phyloP scores from a whole-genome alignment of 2,329 filamentous ascomycete genomes.

The Fusarium camptoceras region DNA sequence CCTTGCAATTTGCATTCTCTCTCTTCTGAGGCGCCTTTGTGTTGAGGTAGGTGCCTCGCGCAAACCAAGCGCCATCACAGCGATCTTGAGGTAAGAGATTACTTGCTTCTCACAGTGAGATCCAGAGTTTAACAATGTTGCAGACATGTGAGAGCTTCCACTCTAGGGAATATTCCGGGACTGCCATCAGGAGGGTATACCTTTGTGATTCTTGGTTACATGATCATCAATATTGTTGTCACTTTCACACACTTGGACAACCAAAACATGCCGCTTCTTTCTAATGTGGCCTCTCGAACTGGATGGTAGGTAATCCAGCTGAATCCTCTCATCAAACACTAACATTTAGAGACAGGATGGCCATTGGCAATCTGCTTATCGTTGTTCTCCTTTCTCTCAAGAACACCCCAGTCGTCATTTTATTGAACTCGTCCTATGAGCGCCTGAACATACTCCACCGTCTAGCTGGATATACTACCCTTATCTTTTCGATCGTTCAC shows the following conservation, averaged over 20 bases:
- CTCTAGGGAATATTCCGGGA: slow-evolving; percentile 43
- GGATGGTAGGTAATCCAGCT: slow-evolving; percentile 51
- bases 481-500: slow-evolving; percentile 61
- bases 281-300: slow-evolving; percentile 54
- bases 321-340: neutral
- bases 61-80: slow-evolving; percentile 15
- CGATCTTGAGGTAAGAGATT: slow-evolving; percentile 34
- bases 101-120: neutral
- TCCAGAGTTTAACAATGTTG: slow-evolving; percentile 8
- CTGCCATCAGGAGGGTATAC: slow-evolving; percentile 52
- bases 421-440: slow-evolving; percentile 68
- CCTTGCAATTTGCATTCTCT: slow-evolving; percentile 18
- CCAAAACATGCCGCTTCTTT: slow-evolving; percentile 44
- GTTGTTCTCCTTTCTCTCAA: slow-evolving; percentile 67
- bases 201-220: slow-evolving; percentile 46
- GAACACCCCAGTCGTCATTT: slow-evolving; percentile 66
- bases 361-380: slow-evolving; percentile 60
- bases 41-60: slow-evolving; percentile 21
- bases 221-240: slow-evolving; percentile 51
- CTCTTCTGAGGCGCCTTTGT: slow-evolving; percentile 29
- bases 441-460: slow-evolving; percentile 69
- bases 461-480: slow-evolving; percentile 62
- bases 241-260: slow-evolving; percentile 52
- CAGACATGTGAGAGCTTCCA: slow-evolving; percentile 47
- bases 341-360: slow-evolving; percentile 49